Conservation (phyloP, 192 early-diverging fungal genomes). For the Coemansia sp. region DNA sequence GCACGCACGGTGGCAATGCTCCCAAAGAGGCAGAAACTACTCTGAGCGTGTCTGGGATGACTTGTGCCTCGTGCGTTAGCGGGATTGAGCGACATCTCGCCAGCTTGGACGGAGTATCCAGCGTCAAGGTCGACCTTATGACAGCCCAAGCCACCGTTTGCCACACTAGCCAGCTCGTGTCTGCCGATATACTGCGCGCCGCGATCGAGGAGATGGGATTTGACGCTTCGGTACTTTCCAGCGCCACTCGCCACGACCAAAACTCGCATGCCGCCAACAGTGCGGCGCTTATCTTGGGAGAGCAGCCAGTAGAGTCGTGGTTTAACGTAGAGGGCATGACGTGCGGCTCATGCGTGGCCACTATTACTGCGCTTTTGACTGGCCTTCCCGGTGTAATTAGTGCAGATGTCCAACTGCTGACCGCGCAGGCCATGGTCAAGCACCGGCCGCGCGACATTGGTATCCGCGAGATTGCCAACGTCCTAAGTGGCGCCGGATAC, state of each 20-base stretch:
- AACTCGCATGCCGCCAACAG: constrained; percentile 1
- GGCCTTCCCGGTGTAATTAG: constrained; percentile 65
- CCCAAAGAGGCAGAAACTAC: constrained; percentile 43
- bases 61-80: constrained; percentile 83
- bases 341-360: constrained; percentile 88
- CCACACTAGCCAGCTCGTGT: constrained; percentile 29
- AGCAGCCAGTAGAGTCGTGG: constrained; percentile 38
- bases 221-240: constrained; percentile 59
- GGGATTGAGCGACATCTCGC: constrained; percentile 61
- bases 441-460: constrained; percentile 69
- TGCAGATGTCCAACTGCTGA: constrained; percentile 79
- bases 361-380: constrained; percentile 74
- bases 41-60: constrained; percentile 78
- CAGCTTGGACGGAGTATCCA: constrained; percentile 51
- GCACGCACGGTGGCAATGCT: constrained; percentile 11
- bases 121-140: constrained; percentile 68
- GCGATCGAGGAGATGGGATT: constrained; percentile 78
- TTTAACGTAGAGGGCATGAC: constrained; percentile 88
- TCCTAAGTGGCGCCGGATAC: constrained; percentile 78
- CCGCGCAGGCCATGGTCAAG: constrained; percentile 70
- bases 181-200: constrained; percentile 45
- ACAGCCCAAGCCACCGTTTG: constrained; percentile 63
- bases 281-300: constrained; percentile 21
- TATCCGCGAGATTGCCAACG: constrained; percentile 77
- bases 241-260: constrained; percentile 5